A percentile compares a stretch with the other conserved stretches of the same genome.
phyloP scores from a whole-genome alignment of 352 stramenopile genomes.

The Pelagophyceae sp. region DNA sequence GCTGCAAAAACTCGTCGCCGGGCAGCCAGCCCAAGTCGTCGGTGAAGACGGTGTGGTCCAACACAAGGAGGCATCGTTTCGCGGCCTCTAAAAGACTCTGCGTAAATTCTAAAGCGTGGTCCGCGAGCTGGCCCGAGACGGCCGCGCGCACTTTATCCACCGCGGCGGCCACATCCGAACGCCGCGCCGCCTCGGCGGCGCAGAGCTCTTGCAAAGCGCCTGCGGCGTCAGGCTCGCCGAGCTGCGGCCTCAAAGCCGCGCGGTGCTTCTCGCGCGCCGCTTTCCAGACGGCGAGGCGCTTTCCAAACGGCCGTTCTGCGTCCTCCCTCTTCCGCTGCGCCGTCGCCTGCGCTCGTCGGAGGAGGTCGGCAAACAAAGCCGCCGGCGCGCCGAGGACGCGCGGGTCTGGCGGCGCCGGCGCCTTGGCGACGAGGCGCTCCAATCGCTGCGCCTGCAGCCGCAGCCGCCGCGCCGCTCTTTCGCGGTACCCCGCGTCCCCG shows the following conservation, averaged over 20 bases:
- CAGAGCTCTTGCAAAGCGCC: constrained; percentile 49
- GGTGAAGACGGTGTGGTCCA: constrained; percentile 31
- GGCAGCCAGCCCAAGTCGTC: constrained; percentile 35
- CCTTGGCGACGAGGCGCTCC: constrained; percentile 49
- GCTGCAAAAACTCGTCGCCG: constrained; percentile 34
- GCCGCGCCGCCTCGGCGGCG: constrained; percentile 41
- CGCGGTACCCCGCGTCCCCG: constrained; percentile 35
- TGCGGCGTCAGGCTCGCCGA: constrained; percentile 61
- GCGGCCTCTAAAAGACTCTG: constrained; percentile 17
- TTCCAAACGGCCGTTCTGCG: constrained; percentile 36
- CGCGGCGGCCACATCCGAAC: constrained; percentile 16
- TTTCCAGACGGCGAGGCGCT: constrained; percentile 42
- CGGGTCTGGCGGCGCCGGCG: constrained; percentile 39
- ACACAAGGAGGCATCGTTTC: constrained; percentile 20
- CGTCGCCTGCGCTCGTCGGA: too few relatives aligned
- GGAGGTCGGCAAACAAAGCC: constrained; percentile 36
- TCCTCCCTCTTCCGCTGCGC: constrained; percentile 19
- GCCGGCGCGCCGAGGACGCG: constrained; percentile 37
- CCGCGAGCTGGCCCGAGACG: constrained; percentile 22
- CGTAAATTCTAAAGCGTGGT: constrained; percentile 21
- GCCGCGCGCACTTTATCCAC: constrained; percentile 21
- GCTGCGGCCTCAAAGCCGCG: constrained; percentile 51
- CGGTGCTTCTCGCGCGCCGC: constrained; percentile 47
- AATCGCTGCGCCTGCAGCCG: constrained; percentile 53
- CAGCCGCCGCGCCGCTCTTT: constrained; percentile 47